Conservation (phyloP, 164 flowering plant genomes). For the Tetracentron sinense region DNA sequence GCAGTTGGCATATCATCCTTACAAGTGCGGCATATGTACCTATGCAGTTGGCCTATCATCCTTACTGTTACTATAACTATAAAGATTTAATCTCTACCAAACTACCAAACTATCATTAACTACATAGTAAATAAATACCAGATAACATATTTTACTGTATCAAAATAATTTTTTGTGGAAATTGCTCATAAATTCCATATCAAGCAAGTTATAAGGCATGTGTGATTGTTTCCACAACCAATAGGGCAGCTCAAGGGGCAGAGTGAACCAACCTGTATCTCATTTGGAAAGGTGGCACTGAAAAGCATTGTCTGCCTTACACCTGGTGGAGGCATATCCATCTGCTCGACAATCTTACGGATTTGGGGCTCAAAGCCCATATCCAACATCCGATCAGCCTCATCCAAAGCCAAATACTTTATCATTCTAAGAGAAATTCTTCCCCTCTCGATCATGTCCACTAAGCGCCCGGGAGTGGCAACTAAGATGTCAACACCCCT, state of each 20-base stretch:
- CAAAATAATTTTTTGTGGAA: no score
- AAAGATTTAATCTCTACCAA: no score
- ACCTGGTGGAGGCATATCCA: constrained; percentile 57
- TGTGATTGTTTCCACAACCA: not conserved
- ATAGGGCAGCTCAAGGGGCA: no score
- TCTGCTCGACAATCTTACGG: constrained; percentile 50
- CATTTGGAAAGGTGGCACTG: constrained; percentile 69
- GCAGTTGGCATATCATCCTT: no score
- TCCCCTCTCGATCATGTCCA: constrained; percentile 55
- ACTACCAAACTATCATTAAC: not conserved
- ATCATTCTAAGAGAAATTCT: constrained; percentile 47
- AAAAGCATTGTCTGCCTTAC: constrained; percentile 60
- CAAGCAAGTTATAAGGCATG: not conserved
- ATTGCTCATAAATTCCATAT: not conserved
- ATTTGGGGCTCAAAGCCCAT: constrained; percentile 75
- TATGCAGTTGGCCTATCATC: no score
- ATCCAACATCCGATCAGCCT: constrained; percentile 68
- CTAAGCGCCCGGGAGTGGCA: constrained; percentile 70
- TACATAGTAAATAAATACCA: not conserved
- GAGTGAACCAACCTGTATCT: constrained; percentile 43
- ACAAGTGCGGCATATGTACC: no score
- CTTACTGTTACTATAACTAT: no score
- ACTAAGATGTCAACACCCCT: constrained; percentile 66
- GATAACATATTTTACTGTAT: no score
- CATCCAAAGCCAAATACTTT: constrained; percentile 56